Evolutionary conservation across 441 rosid genomes (phyloP), one percentile per base, ranked within the genome.

Genomic region (Hura crepitans): DNA sequence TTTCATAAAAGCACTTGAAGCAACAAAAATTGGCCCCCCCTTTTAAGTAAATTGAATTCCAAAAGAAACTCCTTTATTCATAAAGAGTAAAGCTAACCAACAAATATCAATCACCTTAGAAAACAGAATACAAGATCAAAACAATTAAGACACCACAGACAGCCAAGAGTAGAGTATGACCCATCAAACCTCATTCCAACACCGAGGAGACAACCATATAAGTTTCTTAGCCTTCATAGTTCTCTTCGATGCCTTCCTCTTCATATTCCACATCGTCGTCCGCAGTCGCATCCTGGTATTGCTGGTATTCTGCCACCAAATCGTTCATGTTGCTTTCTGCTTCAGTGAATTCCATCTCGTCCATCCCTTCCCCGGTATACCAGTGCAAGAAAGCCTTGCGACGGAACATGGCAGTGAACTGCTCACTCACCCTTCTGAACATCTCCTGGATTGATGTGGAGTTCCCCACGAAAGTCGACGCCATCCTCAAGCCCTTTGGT

Each of bases 281-380:
- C 4, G 82, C 88, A 0, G 90, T 85, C 18, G 92, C 92, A 49
- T 87, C 92, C 83, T 87, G 92, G 76, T 87, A 87, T 68, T 87
- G 90, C 77, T 87, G 92, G 71, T 87, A 87, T 76, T 87, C 92
- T 3, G 92, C 88, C 71, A 87, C 92, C 64, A 87, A 80, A 77
- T 87, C 92, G 35, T 87, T 87, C 90, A 87, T 87, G 81, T 87
- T 87, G 86, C 92, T 87, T 80, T 87, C 92, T 9, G 92, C 92
- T 77, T 87, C 92, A 0, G 92, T 87, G 85, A 87, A 87, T 72
- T 87, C 92, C 92, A 87, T 87, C 75, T 87, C 92, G 53, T 87
- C 92, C 92, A 87, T 87, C 0, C 92, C 92, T 78, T 87, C 92
- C 1, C 92, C 92, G 0, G 92, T 87, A 18, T 87, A 88, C 93